Conservation (phyloP, 225 moss, liverwort and hornwort genomes). For the Straminergon stramineum region DNA sequence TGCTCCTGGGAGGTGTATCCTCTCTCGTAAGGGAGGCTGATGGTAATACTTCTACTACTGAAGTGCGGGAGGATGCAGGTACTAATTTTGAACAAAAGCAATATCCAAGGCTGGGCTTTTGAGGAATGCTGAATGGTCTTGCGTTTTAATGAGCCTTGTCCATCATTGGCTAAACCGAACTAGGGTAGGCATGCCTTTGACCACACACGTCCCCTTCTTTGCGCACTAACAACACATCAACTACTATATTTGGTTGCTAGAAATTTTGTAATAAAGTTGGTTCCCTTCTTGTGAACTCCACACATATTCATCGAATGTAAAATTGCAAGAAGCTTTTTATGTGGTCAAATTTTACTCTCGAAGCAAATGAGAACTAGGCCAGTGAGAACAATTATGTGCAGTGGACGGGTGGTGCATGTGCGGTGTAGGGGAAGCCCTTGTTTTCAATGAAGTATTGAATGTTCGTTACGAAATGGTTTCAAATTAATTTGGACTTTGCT, state of each 20-base stretch:
- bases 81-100: not conserved
- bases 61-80: slow-evolving; percentile 4
- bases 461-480: not conserved
- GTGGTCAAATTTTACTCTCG: not conserved
- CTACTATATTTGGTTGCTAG: too few relatives aligned
- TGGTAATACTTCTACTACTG: not conserved
- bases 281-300: not conserved
- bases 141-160: not conserved
- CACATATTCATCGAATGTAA: not conserved
- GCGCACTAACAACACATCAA: not conserved
- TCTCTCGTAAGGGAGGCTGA: slow-evolving; percentile 10
- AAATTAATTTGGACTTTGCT: not conserved
- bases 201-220: not conserved
- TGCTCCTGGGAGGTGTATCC: slow-evolving; percentile 2
- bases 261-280: not conserved
- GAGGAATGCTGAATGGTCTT: not conserved
- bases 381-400: not conserved
- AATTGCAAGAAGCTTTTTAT: not conserved
- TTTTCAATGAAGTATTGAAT: not conserved
- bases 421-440: not conserved
- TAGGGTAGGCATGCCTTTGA: not conserved
- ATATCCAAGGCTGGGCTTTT: not conserved
- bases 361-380: not conserved
- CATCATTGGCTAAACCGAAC: not conserved
- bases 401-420: not conserved